Evolutionary conservation across 345 rosid species (phyloP).

Genomic region (Carallia pectinifolia): DNA sequence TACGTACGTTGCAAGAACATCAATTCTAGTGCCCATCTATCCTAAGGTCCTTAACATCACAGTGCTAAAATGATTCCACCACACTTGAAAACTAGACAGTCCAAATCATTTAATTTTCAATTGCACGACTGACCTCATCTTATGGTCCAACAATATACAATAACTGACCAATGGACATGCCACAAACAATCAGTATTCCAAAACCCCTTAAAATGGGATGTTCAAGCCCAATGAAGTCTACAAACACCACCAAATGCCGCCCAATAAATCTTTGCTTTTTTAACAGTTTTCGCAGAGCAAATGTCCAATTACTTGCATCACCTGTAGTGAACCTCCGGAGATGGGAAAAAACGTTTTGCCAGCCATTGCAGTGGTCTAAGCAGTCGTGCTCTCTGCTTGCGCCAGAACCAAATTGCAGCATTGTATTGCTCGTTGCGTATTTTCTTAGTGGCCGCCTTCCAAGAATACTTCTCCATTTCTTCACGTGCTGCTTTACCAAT

Average conservation of each 20-base stretch:
- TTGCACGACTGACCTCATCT: slow-evolving; percentile 6
- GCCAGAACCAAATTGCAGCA: slow-evolving; percentile 99
- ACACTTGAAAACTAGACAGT: background rate
- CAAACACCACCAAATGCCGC: background rate
- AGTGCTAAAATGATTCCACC: background rate
- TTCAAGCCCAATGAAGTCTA: slow-evolving; percentile 3
- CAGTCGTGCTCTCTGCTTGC: slow-evolving; percentile 71
- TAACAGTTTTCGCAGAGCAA: background rate
- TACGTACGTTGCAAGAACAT: too few relatives aligned
- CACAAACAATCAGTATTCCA: slow-evolving; percentile 19
- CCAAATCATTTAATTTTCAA: slow-evolving; percentile 13
- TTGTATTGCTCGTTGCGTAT: slow-evolving; percentile 90
- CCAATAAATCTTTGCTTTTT: background rate
- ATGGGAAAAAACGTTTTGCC: slow-evolving; percentile 56
- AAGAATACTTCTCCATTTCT: slow-evolving; percentile 88
- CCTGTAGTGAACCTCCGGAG: slow-evolving; percentile 46
- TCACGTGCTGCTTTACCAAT: slow-evolving; percentile 83
- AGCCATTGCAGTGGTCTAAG: slow-evolving; percentile 78
- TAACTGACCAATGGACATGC: slow-evolving; percentile 13
- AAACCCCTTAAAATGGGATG: background rate
- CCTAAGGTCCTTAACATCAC: too few relatives aligned
- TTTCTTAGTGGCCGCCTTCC: slow-evolving; percentile 88
- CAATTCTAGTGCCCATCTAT: too few relatives aligned
- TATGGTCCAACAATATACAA: slow-evolving; percentile 12
- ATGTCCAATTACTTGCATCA: background rate